A percentile compares a stretch with the other conserved stretches of the same genome.
phyloP scores from a whole-genome alignment of 768 basidiomycete species.

The Rhodotorula toruloides region DNA sequence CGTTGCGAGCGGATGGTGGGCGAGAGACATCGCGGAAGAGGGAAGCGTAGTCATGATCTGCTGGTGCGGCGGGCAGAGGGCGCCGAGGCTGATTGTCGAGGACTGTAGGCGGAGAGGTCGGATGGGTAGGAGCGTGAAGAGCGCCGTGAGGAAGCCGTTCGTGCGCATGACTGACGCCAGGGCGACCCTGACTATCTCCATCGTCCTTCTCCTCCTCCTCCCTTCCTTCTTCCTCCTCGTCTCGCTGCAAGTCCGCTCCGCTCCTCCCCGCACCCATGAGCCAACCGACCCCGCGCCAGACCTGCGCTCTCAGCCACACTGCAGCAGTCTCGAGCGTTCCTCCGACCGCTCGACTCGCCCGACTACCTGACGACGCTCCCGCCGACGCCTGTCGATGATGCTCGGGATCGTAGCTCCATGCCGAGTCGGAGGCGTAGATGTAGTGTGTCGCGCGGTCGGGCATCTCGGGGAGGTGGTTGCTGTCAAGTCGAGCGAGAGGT shows the following conservation, averaged over 20 bases:
- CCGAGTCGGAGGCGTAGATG: not conserved
- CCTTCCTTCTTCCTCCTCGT: not conserved
- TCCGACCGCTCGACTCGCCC: too few relatives aligned
- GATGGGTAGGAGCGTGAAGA: too few relatives aligned
- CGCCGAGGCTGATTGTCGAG: too few relatives aligned
- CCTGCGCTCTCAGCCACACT: constrained; percentile 12
- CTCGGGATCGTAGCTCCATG: not conserved
- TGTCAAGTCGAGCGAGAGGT: not conserved
- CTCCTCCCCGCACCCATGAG: constrained; percentile 8
- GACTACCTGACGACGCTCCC: not conserved
- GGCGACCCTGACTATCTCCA: too few relatives aligned
- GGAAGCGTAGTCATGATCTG: not conserved
- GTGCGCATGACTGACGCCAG: not conserved
- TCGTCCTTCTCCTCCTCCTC: not conserved
- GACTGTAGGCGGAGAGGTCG: not conserved
- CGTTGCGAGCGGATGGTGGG: not conserved
- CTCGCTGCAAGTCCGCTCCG: not conserved
- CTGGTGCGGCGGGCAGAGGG: too few relatives aligned
- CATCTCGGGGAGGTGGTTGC: constrained; percentile 7
- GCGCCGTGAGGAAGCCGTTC: not conserved
- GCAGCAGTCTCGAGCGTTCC: too few relatives aligned
- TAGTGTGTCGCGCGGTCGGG: constrained; percentile 16
- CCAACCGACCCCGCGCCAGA: constrained; percentile 17
- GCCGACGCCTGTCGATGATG: not conserved
- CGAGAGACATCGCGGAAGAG: constrained; percentile 1